These are phyloP conservation scores for Tulasnella sp. DNA, from an alignment of 768 basidiomycete genomes.

Conservation along the genomic window DNA sequence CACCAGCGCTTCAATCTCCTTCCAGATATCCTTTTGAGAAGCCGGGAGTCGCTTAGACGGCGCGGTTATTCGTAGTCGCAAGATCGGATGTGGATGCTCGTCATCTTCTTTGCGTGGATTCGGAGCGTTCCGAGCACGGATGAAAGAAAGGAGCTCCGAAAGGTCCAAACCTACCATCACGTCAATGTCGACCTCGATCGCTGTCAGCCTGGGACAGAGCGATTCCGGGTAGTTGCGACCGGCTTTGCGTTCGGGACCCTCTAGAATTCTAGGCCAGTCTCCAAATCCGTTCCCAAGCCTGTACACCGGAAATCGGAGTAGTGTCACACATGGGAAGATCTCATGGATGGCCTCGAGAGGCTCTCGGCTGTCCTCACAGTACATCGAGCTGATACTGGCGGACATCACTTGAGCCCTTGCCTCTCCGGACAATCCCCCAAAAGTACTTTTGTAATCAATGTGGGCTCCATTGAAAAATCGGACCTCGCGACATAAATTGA, in stretches of 20 bases:
- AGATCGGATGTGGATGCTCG: background rate
- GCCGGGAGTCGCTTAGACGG: background rate
- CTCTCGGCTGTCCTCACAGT: background rate
- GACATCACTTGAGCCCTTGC: background rate
- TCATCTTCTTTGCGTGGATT: background rate
- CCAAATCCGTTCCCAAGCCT: background rate
- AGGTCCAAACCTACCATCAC: background rate
- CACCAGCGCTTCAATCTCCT: background rate
- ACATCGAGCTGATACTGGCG: background rate
- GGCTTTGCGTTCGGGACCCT: background rate
- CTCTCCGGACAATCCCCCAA: background rate
- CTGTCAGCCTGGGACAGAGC: background rate
- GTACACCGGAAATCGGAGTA: background rate
- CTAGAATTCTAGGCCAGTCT: background rate
- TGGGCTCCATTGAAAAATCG: background rate
- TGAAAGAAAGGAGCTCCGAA: background rate
- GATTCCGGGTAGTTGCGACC: background rate
- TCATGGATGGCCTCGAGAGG: background rate
- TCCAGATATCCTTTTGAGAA: background rate
- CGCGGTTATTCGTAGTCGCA: background rate
- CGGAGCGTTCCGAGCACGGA: background rate
- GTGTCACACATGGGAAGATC: background rate
- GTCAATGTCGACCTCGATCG: background rate
- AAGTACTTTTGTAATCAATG: background rate
- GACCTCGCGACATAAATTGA: background rate